These are phyloP conservation scores for Penicillium dipodomyicola DNA, from an alignment of 495 filamentous ascomycete genomes.

Conservation along the genomic window DNA sequence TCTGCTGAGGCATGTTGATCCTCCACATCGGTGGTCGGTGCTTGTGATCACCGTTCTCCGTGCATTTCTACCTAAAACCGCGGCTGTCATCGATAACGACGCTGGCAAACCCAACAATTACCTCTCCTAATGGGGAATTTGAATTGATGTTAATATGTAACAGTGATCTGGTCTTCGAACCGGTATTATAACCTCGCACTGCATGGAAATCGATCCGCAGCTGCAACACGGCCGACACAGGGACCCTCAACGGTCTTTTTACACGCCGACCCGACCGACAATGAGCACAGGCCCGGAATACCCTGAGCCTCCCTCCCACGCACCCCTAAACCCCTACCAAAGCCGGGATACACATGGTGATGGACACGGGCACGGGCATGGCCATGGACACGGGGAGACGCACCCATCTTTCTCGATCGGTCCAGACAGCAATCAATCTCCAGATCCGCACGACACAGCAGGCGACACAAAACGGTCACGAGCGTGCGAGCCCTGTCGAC, in stretches of 20 bases:
- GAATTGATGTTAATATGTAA: constrained; percentile 3
- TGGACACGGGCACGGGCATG: background rate
- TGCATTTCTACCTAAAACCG: background rate
- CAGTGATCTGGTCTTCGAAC: background rate
- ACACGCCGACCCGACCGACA: constrained; percentile 18
- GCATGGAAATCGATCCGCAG: constrained; percentile 38
- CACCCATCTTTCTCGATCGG: constrained; percentile 4
- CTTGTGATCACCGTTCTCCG: constrained; percentile 26
- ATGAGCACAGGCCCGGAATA: constrained; percentile 24
- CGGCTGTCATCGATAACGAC: background rate
- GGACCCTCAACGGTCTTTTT: constrained; percentile 16
- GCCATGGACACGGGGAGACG: background rate
- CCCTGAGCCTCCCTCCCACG: constrained; percentile 32
- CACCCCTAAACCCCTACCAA: constrained; percentile 11
- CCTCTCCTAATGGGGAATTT: background rate
- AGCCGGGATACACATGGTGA: background rate
- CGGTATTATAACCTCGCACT: constrained; percentile 15
- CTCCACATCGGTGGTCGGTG: constrained; percentile 26
- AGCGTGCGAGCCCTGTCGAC: constrained; percentile 91
- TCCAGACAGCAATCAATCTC: constrained; percentile 13
- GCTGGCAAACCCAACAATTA: background rate
- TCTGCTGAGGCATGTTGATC: constrained; percentile 6
- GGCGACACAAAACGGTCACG: constrained; percentile 71
- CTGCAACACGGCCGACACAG: constrained; percentile 22
- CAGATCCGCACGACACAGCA: constrained; percentile 38